These are phyloP conservation scores for Beauveria brongniartii DNA, from an alignment of 2,329 filamentous ascomycete genomes.

Conservation along the genomic window DNA sequence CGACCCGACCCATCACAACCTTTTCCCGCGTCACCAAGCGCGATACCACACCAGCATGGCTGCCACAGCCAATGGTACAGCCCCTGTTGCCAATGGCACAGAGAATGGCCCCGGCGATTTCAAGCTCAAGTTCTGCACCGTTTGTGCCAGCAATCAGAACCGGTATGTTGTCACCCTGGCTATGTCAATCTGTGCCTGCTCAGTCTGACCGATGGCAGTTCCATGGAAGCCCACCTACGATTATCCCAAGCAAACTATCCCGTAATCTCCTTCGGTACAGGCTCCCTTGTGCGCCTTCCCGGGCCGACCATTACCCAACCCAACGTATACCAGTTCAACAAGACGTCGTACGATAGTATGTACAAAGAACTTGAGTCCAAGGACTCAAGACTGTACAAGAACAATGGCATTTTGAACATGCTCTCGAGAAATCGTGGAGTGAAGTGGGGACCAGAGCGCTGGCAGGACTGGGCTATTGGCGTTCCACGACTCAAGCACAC, in stretches of 20 bases:
- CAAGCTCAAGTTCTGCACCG: constrained; percentile 94
- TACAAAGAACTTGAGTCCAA: constrained; percentile 84
- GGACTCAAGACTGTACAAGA: constrained; percentile 77
- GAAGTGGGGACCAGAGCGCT: constrained; percentile 93
- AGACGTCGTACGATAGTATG: constrained; percentile 90
- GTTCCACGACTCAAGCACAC: constrained; percentile 71
- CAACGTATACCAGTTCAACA: constrained; percentile 98
- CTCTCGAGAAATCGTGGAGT: constrained; percentile 82
- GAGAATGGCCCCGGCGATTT: constrained; percentile 52
- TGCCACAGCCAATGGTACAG: constrained; percentile 31
- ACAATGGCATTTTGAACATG: constrained; percentile 94
- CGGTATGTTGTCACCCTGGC: constrained; percentile 47
- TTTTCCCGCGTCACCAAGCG: constrained; percentile 12
- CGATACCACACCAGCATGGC: constrained; percentile 24
- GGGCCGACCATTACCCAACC: constrained; percentile 87
- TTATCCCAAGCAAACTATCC: constrained; percentile 81
- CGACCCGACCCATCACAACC: background rate
- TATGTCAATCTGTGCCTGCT: background rate
- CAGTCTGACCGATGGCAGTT: constrained; percentile 36
- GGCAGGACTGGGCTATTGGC: constrained; percentile 94
- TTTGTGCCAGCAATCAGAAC: constrained; percentile 98
- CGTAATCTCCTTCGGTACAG: constrained; percentile 97
- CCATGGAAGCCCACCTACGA: constrained; percentile 98
- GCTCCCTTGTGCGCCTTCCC: constrained; percentile 85
- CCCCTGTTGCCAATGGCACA: constrained; percentile 33